Conservation (phyloP, 345 rosid genomes). For the Turritis glabra region DNA sequence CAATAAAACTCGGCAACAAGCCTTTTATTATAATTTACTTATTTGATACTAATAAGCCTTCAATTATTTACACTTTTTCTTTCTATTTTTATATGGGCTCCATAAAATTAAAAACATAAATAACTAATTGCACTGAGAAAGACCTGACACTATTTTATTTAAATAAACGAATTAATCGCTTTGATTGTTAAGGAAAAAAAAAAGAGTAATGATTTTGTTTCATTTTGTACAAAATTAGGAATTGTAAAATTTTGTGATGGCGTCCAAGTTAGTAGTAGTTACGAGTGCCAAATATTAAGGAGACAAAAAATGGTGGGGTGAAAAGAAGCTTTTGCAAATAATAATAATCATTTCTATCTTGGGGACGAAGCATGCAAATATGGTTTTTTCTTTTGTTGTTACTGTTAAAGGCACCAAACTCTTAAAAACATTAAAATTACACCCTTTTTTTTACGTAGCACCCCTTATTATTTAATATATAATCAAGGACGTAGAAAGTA, state of each 20-base stretch:
- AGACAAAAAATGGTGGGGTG: constrained; percentile 24
- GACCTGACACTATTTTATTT: neutral
- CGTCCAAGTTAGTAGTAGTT: neutral
- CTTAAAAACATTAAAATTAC: neutral
- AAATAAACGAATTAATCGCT: neutral
- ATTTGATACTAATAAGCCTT: neutral
- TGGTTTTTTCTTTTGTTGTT: neutral
- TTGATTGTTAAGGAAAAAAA: neutral
- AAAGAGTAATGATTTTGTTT: neutral
- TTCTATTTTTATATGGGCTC: constrained; percentile 3
- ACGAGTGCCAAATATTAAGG: constrained; percentile 11
- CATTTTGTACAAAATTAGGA: neutral
- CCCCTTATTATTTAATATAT: too few relatives aligned
- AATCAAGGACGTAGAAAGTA: too few relatives aligned
- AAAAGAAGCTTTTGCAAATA: constrained; percentile 30
- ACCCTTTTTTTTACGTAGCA: constrained; percentile 6
- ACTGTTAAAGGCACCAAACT: constrained; percentile 3
- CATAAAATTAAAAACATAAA: neutral
- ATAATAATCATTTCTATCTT: constrained; percentile 10
- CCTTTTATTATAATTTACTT: neutral
- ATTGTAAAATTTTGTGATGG: neutral
- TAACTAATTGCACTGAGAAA: neutral
- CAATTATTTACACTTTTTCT: neutral
- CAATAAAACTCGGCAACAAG: neutral
- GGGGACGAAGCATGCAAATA: constrained; percentile 32